phyloP scores from a whole-genome alignment of 805 yeast species.

The Lipomyces yamanashiensis region DNA sequence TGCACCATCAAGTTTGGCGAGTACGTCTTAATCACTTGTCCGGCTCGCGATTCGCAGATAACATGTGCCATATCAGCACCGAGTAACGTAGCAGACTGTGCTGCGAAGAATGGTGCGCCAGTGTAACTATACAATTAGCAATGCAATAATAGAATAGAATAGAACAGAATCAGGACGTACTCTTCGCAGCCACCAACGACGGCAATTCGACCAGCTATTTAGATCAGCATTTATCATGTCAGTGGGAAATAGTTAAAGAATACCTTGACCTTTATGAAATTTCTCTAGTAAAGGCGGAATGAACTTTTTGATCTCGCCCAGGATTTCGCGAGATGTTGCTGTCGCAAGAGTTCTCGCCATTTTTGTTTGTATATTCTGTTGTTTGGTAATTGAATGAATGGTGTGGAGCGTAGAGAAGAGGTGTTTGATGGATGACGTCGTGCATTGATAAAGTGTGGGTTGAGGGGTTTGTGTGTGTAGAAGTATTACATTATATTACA shows the following conservation, averaged over 20 bases:
- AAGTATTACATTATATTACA: no score
- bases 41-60: constrained; percentile 82
- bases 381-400: no score
- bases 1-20: constrained; percentile 96
- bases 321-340: constrained; percentile 40
- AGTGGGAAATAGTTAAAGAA: constrained; percentile 16
- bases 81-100: constrained; percentile 78
- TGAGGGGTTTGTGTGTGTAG: no score
- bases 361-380: no score
- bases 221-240: background rate
- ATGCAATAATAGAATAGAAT: constrained; percentile 1
- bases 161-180: constrained; percentile 34
- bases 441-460: no score
- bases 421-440: no score
- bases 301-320: constrained; percentile 56
- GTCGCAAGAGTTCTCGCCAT: background rate
- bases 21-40: constrained; percentile 79
- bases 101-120: constrained; percentile 93
- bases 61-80: constrained; percentile 92
- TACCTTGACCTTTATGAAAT: constrained; percentile 86
- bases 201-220: constrained; percentile 70
- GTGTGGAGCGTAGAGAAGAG: no score
- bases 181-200: constrained; percentile 95
- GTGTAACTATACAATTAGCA: constrained; percentile 61
- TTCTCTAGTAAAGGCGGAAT: constrained; percentile 75